Base-by-base conservation (phyloP, 495 filamentous ascomycete species). In the Opeltia flavorubescens region DNA sequence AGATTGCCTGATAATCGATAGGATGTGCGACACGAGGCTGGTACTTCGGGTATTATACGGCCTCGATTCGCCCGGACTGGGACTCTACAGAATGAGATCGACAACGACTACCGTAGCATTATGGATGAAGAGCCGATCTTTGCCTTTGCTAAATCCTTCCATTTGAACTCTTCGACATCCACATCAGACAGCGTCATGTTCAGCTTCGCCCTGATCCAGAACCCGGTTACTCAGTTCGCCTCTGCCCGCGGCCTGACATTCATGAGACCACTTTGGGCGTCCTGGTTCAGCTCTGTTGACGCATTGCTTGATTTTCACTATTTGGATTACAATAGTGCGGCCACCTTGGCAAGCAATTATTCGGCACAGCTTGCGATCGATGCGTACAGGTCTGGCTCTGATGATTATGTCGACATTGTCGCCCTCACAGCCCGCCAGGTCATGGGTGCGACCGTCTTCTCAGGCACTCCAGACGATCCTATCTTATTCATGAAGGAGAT, bases 401-500 rank as follows among this genome's bases (percentile, higher is more conserved):
- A 70, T 43, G 75, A 81, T 34, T 89, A 89, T 59, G 81, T 80
- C 29, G 89, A 95, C 53, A 94, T 96, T 42, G 80, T 89, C 9
- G 82, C 84, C 2, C 74, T 96, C 25, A 82, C 80, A 26, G 89
- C 89, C n/a, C 82, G 89, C 13, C 89, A 96, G 61, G 84, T 89
- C 11, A 72, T 96, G 60, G 89, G 89, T 3, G 89, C 86, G 1
- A 93, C 86, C 3, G 80, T 77, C 35, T 95, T 96, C 58, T 76
- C 86, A 0, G 89, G 89, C 1, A 95, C 89, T 3, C 83, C 83
- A 0, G 81, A 89, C 2, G 68, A 79, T 49, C 86, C 89, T 0
- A 76, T 95, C 41, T 59, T 96, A 8, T 95, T 95, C 62, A 63
- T 94, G 47, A 96, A 96, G 61, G 89, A 96, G 61, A 96, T 96